phyloP scores from a whole-genome alignment of 164 flowering plant genomes.

The Nymphaea colorata region DNA sequence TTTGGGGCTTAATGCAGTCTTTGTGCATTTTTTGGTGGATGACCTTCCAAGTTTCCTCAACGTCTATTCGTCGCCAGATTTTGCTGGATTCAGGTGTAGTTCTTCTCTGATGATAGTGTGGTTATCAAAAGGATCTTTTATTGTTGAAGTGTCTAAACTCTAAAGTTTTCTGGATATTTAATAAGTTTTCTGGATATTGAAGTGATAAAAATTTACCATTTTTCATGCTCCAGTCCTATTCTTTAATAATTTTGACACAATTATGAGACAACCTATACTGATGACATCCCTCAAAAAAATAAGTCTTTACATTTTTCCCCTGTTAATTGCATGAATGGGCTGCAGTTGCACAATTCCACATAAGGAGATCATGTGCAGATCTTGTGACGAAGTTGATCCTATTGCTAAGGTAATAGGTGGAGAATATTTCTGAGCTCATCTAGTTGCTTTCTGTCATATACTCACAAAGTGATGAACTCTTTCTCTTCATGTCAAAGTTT shows the following conservation, averaged over 20 bases:
- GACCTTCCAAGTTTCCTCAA: slow-evolving; percentile 27
- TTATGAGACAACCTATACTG: too few relatives aligned
- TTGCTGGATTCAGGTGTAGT: slow-evolving; percentile 35
- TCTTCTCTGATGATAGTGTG: background rate
- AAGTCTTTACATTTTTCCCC: too few relatives aligned
- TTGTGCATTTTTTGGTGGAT: slow-evolving; percentile 40
- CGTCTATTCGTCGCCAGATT: slow-evolving; percentile 26
- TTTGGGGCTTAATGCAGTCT: slow-evolving; percentile 34
- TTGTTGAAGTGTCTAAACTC: too few relatives aligned
- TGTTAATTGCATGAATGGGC: background rate
- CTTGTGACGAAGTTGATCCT: slow-evolving; percentile 44
- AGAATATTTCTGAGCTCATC: background rate
- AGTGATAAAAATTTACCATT: too few relatives aligned
- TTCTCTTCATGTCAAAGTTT: background rate
- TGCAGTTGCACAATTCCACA: slow-evolving; percentile 38
- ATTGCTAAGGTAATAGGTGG: slow-evolving; percentile 29
- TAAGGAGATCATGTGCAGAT: slow-evolving; percentile 30
- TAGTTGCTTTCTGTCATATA: background rate
- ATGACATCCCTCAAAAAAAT: too few relatives aligned
- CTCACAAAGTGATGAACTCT: background rate
- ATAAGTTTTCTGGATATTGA: too few relatives aligned
- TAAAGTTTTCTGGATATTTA: too few relatives aligned
- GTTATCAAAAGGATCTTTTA: background rate
- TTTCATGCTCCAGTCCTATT: background rate
- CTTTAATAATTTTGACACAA: too few relatives aligned